phyloP scores from a whole-genome alignment of 2,329 filamentous ascomycete species.

The Penicillium sp. region DNA sequence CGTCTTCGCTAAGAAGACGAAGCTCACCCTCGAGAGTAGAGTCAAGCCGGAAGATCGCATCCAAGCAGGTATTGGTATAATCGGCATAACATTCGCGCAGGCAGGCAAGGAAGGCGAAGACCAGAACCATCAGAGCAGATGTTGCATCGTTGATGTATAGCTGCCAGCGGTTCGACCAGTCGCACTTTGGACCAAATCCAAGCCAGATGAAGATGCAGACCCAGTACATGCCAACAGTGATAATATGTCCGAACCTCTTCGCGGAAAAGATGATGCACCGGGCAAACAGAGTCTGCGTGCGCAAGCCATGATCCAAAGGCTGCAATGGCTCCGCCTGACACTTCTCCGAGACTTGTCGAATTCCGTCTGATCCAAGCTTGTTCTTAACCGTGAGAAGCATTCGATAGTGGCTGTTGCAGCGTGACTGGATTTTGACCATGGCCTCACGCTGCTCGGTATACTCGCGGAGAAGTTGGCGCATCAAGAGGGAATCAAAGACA shows the following conservation, averaged over 20 bases:
- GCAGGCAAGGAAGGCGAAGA: constrained; percentile 29
- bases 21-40: constrained; percentile 9
- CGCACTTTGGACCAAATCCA: constrained; percentile 16
- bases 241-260: constrained; percentile 14
- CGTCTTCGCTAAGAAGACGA: background rate
- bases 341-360: background rate
- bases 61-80: constrained; percentile 16
- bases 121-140: constrained; percentile 46
- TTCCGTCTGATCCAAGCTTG: constrained; percentile 2
- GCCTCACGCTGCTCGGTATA: constrained; percentile 18
- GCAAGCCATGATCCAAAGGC: background rate
- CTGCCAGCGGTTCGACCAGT: constrained; percentile 22
- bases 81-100: constrained; percentile 23
- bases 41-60: constrained; percentile 24
- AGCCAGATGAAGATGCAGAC: constrained; percentile 23
- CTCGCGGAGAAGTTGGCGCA: constrained; percentile 33
- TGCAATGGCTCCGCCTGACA: background rate
- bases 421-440: constrained; percentile 21
- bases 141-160: constrained; percentile 43
- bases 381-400: constrained; percentile 18
- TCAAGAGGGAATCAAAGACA: constrained; percentile 35
- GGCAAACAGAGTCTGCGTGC: background rate
- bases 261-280: constrained; percentile 8
- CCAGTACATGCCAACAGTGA: constrained; percentile 19
- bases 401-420: constrained; percentile 20